These are phyloP conservation scores for Halenospora varia DNA, from an alignment of 495 filamentous ascomycete species.

Conservation along the genomic window DNA sequence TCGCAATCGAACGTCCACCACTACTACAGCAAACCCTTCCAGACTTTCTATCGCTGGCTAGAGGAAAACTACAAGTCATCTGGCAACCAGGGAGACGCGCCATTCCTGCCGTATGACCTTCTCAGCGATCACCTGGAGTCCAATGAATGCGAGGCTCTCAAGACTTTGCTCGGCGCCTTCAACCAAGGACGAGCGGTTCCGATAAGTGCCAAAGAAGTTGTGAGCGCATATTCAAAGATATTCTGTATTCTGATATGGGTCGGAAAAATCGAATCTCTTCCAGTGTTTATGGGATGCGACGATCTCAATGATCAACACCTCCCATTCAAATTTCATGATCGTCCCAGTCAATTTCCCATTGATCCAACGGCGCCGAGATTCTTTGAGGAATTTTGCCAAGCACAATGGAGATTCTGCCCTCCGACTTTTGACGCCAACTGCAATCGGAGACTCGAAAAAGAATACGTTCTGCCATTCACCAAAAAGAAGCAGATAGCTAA, in stretches of 20 bases:
- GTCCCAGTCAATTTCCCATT: conserved; percentile 4
- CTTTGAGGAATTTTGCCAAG: conserved; percentile 22
- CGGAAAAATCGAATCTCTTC: conserved; percentile 1
- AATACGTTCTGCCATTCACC: conserved; percentile 28
- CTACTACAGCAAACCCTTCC: conserved; percentile 1
- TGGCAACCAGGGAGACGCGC: not conserved
- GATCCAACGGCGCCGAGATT: conserved; percentile 7
- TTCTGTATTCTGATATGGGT: conserved; percentile 1
- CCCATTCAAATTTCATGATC: conserved; percentile 4
- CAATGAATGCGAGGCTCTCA: conserved; percentile 4
- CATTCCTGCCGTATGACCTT: conserved; percentile 7
- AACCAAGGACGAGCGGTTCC: conserved; percentile 1
- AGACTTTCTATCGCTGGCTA: conserved; percentile 5
- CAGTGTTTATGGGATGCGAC: conserved; percentile 1
- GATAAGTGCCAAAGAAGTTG: conserved; percentile 4
- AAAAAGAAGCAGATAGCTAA: conserved; percentile 7
- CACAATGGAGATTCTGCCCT: conserved; percentile 35
- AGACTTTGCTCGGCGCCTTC: not conserved
- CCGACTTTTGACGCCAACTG: conserved; percentile 11
- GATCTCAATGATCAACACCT: conserved; percentile 7
- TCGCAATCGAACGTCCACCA: conserved; percentile 1
- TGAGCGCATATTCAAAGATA: conserved; percentile 5
- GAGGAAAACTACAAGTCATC: not conserved
- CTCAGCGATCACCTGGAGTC: conserved; percentile 7
- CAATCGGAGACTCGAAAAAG: conserved; percentile 6